phyloP scores from a whole-genome alignment of 192 early-diverging fungal genomes.

The Podila epicladia region DNA sequence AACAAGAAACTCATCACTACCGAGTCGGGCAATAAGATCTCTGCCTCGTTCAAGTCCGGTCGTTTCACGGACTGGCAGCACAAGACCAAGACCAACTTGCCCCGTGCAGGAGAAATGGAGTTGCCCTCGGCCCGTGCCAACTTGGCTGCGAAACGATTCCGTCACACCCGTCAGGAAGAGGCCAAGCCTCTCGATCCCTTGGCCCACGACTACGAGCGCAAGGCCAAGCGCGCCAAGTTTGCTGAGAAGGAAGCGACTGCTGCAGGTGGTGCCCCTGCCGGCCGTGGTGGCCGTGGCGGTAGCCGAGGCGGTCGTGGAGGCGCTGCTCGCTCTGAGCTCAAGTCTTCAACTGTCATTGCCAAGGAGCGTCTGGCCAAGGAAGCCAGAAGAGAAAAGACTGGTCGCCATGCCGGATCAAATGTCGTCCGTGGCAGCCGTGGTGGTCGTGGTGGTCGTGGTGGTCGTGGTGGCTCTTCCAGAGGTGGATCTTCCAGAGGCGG shows the following conservation, averaged over 20 bases:
- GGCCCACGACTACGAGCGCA: conserved; percentile 69
- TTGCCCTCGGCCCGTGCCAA: conserved; percentile 60
- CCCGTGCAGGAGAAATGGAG: conserved; percentile 90
- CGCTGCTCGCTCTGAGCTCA: conserved; percentile 76
- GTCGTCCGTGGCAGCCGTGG: conserved; percentile 31
- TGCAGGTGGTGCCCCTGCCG: conserved; percentile 17
- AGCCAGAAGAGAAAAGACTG: conserved; percentile 80
- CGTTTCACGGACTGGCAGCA: conserved; percentile 93
- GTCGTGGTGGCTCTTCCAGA: conserved; percentile 36
- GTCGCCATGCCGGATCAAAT: conserved; percentile 57
- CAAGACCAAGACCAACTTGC: conserved; percentile 82
- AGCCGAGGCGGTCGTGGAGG: conserved; percentile 47
- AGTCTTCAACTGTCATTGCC: conserved; percentile 79
- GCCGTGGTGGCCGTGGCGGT: conserved; percentile 49
- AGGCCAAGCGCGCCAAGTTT: conserved; percentile 65
- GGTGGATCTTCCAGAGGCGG: conserved; percentile 44
- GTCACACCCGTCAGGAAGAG: conserved; percentile 79
- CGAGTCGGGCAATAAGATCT: conserved; percentile 90
- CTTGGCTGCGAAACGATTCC: conserved; percentile 68
- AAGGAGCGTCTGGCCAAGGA: conserved; percentile 80
- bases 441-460: conserved; percentile 36
- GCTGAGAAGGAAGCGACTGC: conserved; percentile 53
- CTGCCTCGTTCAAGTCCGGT: conserved; percentile 88
- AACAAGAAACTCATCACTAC: conserved; percentile 96
- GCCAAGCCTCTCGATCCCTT: conserved; percentile 79